phyloP scores from a whole-genome alignment of 768 basidiomycete species.

The Cantharellus anzutake region DNA sequence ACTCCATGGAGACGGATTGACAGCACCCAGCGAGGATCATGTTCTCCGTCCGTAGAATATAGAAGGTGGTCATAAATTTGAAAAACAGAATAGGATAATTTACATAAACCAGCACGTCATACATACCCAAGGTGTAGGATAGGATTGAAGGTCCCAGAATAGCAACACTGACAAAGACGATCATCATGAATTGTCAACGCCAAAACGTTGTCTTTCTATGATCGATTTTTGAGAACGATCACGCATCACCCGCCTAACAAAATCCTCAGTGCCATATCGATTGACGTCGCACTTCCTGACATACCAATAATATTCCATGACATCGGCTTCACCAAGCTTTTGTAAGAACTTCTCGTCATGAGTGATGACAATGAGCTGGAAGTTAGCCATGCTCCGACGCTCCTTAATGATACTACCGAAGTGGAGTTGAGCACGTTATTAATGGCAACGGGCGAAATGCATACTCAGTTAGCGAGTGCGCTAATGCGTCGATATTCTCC shows the following conservation, averaged over 20 bases:
- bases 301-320: slow-evolving; percentile 92
- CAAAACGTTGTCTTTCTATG: slow-evolving; percentile 12
- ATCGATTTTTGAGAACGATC: slow-evolving; percentile 56
- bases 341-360: slow-evolving; percentile 92
- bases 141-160: background rate
- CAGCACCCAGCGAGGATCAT: background rate
- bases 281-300: slow-evolving; percentile 10
- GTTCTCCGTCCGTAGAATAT: background rate
- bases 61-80: background rate
- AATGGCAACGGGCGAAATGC: slow-evolving; percentile 15
- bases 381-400: slow-evolving; percentile 71
- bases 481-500: slow-evolving; percentile 90
- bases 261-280: background rate
- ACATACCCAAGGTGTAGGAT: too few relatives aligned
- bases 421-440: background rate
- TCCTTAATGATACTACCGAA: slow-evolving; percentile 74
- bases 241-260: slow-evolving; percentile 57
- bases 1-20: slow-evolving; percentile 70
- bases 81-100: too few relatives aligned
- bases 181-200: background rate
- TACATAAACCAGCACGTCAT: too few relatives aligned
- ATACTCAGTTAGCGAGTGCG: slow-evolving; percentile 79
- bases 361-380: slow-evolving; percentile 93
- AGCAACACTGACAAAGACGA: background rate
- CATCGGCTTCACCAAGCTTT: slow-evolving; percentile 73